Conservation (phyloP, 2,329 filamentous ascomycete genomes). For the Pseudogymnoascus sp. region DNA sequence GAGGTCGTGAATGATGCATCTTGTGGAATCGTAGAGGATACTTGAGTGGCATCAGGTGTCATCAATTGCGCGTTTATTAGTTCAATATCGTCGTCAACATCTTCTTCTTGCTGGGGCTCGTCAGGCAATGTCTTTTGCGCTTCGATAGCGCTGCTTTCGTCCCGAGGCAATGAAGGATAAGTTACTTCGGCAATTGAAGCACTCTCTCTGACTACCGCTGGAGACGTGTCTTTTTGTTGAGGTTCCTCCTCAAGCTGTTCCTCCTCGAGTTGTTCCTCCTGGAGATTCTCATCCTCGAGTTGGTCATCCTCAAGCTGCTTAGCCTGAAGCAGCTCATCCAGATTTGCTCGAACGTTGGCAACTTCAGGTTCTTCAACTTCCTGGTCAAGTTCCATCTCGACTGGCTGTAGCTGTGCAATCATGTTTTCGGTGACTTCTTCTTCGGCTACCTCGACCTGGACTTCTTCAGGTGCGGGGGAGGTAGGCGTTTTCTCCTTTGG, state of each 20-base stretch:
- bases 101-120: neutral
- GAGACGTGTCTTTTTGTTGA: neutral
- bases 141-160: neutral
- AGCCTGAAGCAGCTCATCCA: slow-evolving; percentile 1
- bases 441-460: neutral
- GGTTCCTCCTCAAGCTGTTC: neutral
- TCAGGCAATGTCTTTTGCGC: neutral
- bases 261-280: neutral
- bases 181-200: neutral
- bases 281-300: neutral
- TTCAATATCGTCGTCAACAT: neutral
- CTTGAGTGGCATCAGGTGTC: slow-evolving; percentile 21
- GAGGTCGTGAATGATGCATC: neutral
- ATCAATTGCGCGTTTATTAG: slow-evolving; percentile 17
- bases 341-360: neutral
- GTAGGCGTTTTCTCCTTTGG: neutral
- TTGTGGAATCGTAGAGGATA: neutral
- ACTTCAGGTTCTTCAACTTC: neutral
- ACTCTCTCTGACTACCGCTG: neutral
- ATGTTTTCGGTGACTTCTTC: neutral
- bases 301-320: neutral
- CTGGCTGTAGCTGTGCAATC: neutral
- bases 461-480: neutral
- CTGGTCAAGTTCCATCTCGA: neutral
- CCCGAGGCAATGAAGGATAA: neutral